These are phyloP conservation scores for Eremomyces bilateralis DNA, from an alignment of 495 filamentous ascomycete species.

Conservation along the genomic window DNA sequence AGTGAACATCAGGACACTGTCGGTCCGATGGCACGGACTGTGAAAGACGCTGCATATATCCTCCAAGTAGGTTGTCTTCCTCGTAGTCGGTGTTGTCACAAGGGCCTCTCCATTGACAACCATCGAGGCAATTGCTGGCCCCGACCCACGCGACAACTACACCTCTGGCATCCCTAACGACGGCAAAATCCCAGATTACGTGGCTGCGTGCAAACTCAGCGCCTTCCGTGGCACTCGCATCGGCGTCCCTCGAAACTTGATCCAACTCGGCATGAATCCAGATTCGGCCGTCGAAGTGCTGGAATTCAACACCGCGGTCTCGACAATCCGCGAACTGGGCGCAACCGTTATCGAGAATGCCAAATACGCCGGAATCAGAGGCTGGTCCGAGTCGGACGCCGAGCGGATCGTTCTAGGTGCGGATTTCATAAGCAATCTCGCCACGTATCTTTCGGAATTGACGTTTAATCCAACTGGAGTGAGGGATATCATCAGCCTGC, in stretches of 20 bases:
- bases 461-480: constrained; percentile 20
- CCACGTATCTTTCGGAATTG: constrained; percentile 19
- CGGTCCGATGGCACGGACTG: constrained; percentile 40
- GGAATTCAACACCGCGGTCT: constrained; percentile 25
- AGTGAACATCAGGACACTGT: constrained; percentile 41
- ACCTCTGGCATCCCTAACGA: constrained; percentile 28
- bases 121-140: constrained; percentile 38
- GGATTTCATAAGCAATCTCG: constrained; percentile 18
- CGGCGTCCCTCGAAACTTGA: constrained; percentile 29
- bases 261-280: constrained; percentile 10
- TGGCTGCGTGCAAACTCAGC: constrained; percentile 26
- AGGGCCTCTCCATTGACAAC: too few species aligned
- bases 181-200: constrained; percentile 25
- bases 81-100: too few species aligned
- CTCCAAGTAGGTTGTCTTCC: too few species aligned
- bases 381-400: constrained; percentile 10
- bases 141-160: constrained; percentile 29
- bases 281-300: constrained; percentile 15
- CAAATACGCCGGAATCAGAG: constrained; percentile 28
- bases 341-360: constrained; percentile 29
- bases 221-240: constrained; percentile 27
- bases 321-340: constrained; percentile 23
- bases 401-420: constrained; percentile 14
- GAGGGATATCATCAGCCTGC: constrained; percentile 20
- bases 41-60: constrained; percentile 45